A percentile compares a stretch with the other conserved stretches of the same genome.
Evolutionary conservation across 306 rosid genomes (phyloP).

Genomic region (Alnus rubra): DNA sequence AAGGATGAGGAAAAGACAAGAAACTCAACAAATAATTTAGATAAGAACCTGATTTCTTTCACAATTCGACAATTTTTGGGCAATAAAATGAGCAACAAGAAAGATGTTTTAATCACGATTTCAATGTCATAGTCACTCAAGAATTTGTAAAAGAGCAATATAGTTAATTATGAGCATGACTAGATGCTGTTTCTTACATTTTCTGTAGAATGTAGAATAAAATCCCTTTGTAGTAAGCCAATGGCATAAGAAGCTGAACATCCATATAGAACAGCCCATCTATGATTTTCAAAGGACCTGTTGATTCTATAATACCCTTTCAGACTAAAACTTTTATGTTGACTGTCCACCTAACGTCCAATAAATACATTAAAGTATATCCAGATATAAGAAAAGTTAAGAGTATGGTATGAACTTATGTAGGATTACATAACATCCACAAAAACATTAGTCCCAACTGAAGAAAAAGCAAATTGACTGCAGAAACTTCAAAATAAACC

Average conservation of each 20-base stretch:
- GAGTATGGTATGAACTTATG: background rate
- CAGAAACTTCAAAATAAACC: background rate
- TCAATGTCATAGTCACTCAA: background rate
- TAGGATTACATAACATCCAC: background rate
- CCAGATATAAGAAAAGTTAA: background rate
- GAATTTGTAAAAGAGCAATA: background rate
- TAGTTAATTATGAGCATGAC: background rate
- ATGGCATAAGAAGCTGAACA: background rate
- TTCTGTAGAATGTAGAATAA: background rate
- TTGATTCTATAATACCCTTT: constrained; percentile 1
- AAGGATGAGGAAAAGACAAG: background rate
- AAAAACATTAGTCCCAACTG: background rate
- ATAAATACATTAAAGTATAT: background rate
- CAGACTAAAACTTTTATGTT: background rate
- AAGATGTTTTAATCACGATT: background rate
- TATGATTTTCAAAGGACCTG: background rate
- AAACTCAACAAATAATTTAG: background rate
- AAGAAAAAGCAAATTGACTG: background rate
- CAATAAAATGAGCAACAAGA: background rate
- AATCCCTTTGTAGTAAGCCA: constrained; percentile 7
- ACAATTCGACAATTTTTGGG: background rate
- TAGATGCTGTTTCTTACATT: background rate
- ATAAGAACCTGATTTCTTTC: background rate
- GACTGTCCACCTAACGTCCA: background rate
- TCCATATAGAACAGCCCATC: background rate